These are phyloP conservation scores for Cladosporium sp. DNA, from an alignment of 2,329 filamentous ascomycete species.

Conservation along the genomic window DNA sequence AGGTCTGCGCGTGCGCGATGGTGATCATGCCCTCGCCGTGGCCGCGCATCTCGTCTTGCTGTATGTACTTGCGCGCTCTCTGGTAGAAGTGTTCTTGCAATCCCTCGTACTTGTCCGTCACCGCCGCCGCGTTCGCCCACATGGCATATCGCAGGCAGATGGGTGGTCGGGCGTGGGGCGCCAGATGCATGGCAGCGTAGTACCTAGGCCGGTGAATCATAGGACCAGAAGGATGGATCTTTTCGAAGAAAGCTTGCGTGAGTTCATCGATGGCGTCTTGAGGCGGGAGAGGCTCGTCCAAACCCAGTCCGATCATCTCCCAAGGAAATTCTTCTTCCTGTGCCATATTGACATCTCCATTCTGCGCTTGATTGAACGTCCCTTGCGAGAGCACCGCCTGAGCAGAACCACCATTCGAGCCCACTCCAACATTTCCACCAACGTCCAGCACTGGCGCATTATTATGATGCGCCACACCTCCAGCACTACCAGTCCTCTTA, in stretches of 20 bases:
- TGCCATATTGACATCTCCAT: slow-evolving; percentile 3
- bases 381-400: background rate
- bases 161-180: slow-evolving; percentile 80
- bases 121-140: slow-evolving; percentile 88
- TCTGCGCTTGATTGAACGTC: background rate
- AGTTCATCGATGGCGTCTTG: slow-evolving; percentile 82
- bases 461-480: background rate
- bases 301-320: slow-evolving; percentile 79
- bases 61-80: slow-evolving; percentile 82
- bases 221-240: slow-evolving; percentile 78
- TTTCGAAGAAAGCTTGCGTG: slow-evolving; percentile 84
- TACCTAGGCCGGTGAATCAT: slow-evolving; percentile 90
- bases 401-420: slow-evolving; percentile 1
- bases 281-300: slow-evolving; percentile 76
- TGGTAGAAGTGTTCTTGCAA: slow-evolving; percentile 88
- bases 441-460: slow-evolving; percentile 18
- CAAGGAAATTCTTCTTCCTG: slow-evolving; percentile 56
- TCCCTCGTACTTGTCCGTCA: slow-evolving; percentile 74
- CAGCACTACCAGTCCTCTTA: background rate
- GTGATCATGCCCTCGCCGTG: slow-evolving; percentile 87
- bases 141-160: slow-evolving; percentile 89
- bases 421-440: slow-evolving; percentile 16
- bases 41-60: slow-evolving; percentile 85
- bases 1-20: slow-evolving; percentile 80
- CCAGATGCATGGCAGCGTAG: slow-evolving; percentile 80